Evolutionary conservation across 257 asterid genomes (phyloP).

Genomic region (Fraxinus quadrangulata): DNA sequence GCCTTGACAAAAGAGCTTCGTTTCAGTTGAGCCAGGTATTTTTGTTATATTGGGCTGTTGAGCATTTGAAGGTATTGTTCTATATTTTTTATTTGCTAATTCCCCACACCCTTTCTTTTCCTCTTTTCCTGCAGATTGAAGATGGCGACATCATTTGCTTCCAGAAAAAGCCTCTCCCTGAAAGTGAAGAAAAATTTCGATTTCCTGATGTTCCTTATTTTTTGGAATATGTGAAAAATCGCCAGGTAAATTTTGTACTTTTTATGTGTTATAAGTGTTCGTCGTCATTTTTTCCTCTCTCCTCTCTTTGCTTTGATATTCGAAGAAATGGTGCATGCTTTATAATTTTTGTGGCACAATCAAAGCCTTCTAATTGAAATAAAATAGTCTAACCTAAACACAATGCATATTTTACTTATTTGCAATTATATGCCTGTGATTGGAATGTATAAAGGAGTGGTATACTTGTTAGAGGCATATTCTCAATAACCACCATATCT

Average conservation of each 20-base stretch:
- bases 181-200: slow-evolving; percentile 39
- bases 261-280: neutral
- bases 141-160: slow-evolving; percentile 62
- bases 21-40: slow-evolving; percentile 50
- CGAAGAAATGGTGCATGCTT: neutral
- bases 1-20: slow-evolving; percentile 40
- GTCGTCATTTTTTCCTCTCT: neutral
- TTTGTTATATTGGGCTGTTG: slow-evolving; percentile 10
- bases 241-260: slow-evolving; percentile 39
- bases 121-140: slow-evolving; percentile 43
- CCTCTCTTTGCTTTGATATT: neutral
- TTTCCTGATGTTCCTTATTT: slow-evolving; percentile 53
- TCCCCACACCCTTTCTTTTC: neutral
- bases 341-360: neutral
- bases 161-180: slow-evolving; percentile 43
- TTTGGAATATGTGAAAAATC: slow-evolving; percentile 55
- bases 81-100: slow-evolving; percentile 16
- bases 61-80: neutral
- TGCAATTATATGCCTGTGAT: too few species aligned
- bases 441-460: too few species aligned
- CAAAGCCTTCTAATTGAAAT: neutral
- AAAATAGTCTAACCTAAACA: neutral
- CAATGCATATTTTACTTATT: too few species aligned
- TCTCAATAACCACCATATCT: neutral
- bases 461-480: neutral